Base-by-base conservation (phyloP, 2,329 filamentous ascomycete genomes). In the Alternaria sp. region DNA sequence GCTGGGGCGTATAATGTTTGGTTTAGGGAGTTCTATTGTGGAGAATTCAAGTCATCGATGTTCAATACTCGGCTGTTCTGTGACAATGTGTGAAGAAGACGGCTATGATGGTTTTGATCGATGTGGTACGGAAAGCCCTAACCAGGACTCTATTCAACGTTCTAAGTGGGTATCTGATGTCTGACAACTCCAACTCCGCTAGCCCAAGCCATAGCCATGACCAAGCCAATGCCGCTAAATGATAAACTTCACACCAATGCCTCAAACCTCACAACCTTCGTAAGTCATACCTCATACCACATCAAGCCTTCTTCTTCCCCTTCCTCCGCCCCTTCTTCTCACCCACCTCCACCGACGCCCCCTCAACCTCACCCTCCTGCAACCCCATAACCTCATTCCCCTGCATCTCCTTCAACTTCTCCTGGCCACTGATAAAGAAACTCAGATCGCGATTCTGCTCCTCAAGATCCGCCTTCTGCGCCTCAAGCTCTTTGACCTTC, bases 391-490 rank as follows among this genome's bases (percentile, higher is more conserved):
- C 92, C n/a, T 91, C 91, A 61, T 87, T 89, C 69, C 86, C 86
- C 26, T 86, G 86, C 80, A 93, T 81, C 78, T 90, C 87, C 81
- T 87, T 90, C 71, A 97, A 80, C 80, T 93, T 95, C 80, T 96
- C 89, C 79, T 91, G 89, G 0, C 92, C 91, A 19, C 89, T 92
- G 63, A 97, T 95, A 74, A 95, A 97, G 86, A 97, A 94, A 54
- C 86, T 89, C 76, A 97, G 77, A 77, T 97, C 95, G 13, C 91
- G 87, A 76, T 97, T 97, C 85, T 93, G 91, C 78, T 97, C 93
- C 68, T 89, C 88, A 46, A 97, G 81, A 69, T 97, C 93, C 43
- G 83, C 85, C 69, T 92, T 91, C 78, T 93, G 80, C 4, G 66
- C 70, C 54, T 80, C 79, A 1, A 81, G 67, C 64, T 69, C 78